A percentile compares a stretch with the other conserved stretches of the same genome.
These are phyloP conservation scores for Crithidia mellificae DNA, from an alignment of 208 protist species.

Conservation along the genomic window DNA sequence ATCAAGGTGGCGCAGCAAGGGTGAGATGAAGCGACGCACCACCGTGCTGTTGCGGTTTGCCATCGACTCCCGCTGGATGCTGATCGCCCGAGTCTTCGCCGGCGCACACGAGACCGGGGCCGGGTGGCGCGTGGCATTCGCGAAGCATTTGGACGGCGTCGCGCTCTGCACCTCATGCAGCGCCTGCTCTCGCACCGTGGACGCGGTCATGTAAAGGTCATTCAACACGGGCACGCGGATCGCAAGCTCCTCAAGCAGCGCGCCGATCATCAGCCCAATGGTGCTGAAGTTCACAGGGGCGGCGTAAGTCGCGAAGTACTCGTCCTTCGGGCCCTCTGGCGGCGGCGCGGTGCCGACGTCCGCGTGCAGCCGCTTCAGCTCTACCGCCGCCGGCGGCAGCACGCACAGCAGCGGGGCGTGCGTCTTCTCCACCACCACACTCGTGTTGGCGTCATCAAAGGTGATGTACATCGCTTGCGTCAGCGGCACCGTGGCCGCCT, in stretches of 20 bases:
- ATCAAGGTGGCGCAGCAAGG: constrained; percentile 46
- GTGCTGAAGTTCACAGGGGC: constrained; percentile 40
- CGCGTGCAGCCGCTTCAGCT: constrained; percentile 50
- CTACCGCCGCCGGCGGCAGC: constrained; percentile 58
- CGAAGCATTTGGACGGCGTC: constrained; percentile 31
- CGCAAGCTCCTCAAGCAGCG: constrained; percentile 45
- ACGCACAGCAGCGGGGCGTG: constrained; percentile 33
- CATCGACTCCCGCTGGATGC: constrained; percentile 43
- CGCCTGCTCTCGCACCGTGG: constrained; percentile 48
- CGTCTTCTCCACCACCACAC: constrained; percentile 34
- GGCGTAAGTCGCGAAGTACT: constrained; percentile 19
- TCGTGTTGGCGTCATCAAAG: constrained; percentile 24
- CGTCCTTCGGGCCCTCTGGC: constrained; percentile 6
- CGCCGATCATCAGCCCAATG: constrained; percentile 47
- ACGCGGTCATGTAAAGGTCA: constrained; percentile 59
- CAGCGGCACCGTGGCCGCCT: constrained; percentile 52
- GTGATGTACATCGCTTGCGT: constrained; percentile 42
- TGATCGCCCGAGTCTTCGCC: constrained; percentile 39
- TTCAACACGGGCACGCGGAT: constrained; percentile 34
- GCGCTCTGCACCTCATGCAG: constrained; percentile 37
- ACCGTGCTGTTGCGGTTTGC: constrained; percentile 33
- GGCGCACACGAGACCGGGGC: constrained; percentile 29
- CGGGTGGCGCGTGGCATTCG: constrained; percentile 33
- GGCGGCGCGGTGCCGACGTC: constrained; percentile 14
- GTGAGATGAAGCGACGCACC: constrained; percentile 30